phyloP scores from a whole-genome alignment of 116 monocot genomes.

The Posidonia oceanica region DNA sequence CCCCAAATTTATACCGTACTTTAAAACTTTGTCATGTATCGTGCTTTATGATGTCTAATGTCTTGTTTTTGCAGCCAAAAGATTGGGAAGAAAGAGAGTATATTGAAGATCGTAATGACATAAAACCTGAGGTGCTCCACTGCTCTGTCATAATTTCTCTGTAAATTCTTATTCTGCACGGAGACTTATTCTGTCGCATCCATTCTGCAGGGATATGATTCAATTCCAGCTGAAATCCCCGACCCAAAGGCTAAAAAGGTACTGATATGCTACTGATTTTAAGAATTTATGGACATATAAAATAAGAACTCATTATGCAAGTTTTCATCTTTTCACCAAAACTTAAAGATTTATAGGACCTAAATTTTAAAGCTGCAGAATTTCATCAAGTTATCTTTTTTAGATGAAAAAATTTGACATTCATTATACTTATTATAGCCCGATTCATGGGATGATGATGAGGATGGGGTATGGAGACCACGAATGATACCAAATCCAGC shows the following conservation, averaged over 20 bases:
- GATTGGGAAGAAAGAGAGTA: conserved; percentile 93
- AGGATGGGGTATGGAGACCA: conserved; percentile 86
- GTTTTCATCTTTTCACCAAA: background rate
- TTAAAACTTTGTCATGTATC: conserved; percentile 4
- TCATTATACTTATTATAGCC: conserved; percentile 28
- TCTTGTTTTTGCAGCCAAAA: conserved; percentile 49
- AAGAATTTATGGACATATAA: background rate
- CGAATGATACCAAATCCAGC: conserved; percentile 88
- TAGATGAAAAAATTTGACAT: background rate
- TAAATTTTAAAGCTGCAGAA: background rate
- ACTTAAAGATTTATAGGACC: background rate
- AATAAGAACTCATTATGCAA: background rate
- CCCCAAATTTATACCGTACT: background rate
- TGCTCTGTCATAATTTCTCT: background rate
- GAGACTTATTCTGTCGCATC: background rate
- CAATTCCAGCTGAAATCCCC: conserved; percentile 78
- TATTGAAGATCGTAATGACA: conserved; percentile 78
- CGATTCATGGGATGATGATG: conserved; percentile 96
- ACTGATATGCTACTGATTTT: conserved; percentile 1
- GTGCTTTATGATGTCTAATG: background rate
- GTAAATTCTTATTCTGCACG: background rate
- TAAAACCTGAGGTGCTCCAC: conserved; percentile 83
- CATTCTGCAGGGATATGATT: conserved; percentile 79
- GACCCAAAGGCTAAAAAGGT: conserved; percentile 93
- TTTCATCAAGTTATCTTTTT: background rate